phyloP scores from a whole-genome alignment of 495 filamentous ascomycete species.

The Aspergillus egyptiacus region DNA sequence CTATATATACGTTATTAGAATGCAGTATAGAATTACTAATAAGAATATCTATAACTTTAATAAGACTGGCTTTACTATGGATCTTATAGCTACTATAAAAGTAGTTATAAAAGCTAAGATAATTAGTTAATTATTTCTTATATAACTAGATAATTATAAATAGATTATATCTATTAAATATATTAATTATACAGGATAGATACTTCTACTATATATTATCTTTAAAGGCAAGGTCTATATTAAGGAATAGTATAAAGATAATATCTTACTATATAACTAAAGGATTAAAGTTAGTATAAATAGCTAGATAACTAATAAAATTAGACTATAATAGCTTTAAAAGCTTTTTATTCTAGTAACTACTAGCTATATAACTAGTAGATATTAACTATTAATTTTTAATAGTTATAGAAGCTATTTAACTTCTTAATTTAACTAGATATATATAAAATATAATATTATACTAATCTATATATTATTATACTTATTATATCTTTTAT shows the following conservation, averaged over 20 bases:
- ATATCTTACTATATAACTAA: background rate
- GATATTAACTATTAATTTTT: background rate
- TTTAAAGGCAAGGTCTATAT: background rate
- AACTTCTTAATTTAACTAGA: conserved; percentile 20
- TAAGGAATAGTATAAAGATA: background rate
- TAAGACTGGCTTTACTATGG: background rate
- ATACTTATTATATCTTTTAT: conserved; percentile 18
- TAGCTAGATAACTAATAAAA: conserved; percentile 28
- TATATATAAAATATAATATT: conserved; percentile 19
- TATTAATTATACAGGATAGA: too few relatives aligned
- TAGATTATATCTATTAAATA: too few relatives aligned
- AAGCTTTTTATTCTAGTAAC: too few relatives aligned
- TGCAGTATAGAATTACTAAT: background rate
- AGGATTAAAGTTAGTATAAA: conserved; percentile 2
- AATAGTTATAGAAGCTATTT: conserved; percentile 23
- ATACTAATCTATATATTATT: conserved; percentile 20
- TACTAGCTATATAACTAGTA: background rate
- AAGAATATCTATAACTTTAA: background rate
- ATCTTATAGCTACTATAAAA: background rate
- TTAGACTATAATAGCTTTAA: conserved; percentile 14
- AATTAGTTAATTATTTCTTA: background rate
- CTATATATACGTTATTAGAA: background rate
- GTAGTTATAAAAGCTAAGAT: background rate
- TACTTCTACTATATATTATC: too few relatives aligned
- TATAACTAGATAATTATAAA: background rate